These are phyloP conservation scores for Agarophyton chilense DNA, from an alignment of 23 red algal species.

Conservation along the genomic window DNA sequence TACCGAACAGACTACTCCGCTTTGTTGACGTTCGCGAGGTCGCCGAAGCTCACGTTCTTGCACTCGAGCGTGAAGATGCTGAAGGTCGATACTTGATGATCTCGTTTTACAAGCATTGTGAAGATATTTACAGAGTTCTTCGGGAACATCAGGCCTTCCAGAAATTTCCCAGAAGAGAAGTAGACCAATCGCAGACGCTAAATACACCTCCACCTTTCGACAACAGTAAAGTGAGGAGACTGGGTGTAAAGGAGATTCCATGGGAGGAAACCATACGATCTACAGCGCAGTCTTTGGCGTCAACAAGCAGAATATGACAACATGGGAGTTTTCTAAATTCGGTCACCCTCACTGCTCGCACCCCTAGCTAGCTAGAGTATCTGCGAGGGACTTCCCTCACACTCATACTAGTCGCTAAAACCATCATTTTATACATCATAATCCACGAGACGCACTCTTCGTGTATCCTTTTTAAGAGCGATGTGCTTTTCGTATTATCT, in stretches of 20 bases:
- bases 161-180: not conserved
- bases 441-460: no score
- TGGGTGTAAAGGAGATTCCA: conserved; percentile 32
- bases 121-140: conserved; percentile 26
- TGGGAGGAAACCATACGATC: conserved; percentile 37
- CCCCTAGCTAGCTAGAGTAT: no score
- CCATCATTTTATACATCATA: no score
- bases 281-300: conserved; percentile 3
- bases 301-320: conserved; percentile 2
- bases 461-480: no score
- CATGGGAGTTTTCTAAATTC: no score
- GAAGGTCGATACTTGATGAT: conserved; percentile 45
- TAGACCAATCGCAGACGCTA: not conserved
- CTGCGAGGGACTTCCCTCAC: no score
- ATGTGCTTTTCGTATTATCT: no score
- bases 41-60: conserved; percentile 43
- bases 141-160: not conserved
- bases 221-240: conserved; percentile 37
- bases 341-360: no score
- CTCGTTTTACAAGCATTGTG: conserved; percentile 26
- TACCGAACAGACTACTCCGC: conserved; percentile 7
- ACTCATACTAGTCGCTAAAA: no score
- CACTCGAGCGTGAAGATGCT: not conserved
- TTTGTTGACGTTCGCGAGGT: conserved; percentile 48
- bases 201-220: conserved; percentile 9